Evolutionary conservation across 2,329 filamentous ascomycete species (phyloP).

Genomic region (Sclerotiophoma versabilis): DNA sequence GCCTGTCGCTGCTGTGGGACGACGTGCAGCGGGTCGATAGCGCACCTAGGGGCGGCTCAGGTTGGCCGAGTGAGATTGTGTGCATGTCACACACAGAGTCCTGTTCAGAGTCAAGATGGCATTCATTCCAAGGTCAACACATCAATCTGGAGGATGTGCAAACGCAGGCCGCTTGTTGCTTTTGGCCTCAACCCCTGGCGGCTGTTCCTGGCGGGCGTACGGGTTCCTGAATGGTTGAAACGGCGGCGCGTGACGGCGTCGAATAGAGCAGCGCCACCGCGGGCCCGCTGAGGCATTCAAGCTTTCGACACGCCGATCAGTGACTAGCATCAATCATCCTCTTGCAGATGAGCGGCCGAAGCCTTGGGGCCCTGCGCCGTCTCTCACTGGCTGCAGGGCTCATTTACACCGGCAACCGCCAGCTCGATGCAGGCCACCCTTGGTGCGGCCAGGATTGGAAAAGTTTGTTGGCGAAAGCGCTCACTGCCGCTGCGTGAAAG

Average conservation of each 20-base stretch:
- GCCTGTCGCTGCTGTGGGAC: conserved; percentile 15
- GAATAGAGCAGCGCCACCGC: conserved; percentile 28
- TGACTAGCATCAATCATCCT: conserved; percentile 18
- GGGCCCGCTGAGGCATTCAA: conserved; percentile 25
- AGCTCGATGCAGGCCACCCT: conserved; percentile 27
- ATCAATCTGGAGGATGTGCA: conserved; percentile 15
- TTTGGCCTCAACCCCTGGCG: conserved; percentile 14
- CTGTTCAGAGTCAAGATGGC: conserved; percentile 3
- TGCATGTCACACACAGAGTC: background rate
- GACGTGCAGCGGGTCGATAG: conserved; percentile 1
- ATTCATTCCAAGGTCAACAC: background rate
- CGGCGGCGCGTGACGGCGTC: conserved; percentile 31
- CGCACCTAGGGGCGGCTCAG: conserved; percentile 1
- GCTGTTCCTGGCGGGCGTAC: conserved; percentile 26
- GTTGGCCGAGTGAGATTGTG: background rate
- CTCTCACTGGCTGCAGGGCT: conserved; percentile 18
- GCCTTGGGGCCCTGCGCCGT: conserved; percentile 17
- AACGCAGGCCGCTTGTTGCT: conserved; percentile 12
- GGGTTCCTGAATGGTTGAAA: conserved; percentile 37
- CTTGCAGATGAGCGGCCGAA: conserved; percentile 16
- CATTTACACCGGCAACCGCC: conserved; percentile 19
- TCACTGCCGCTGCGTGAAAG: conserved; percentile 26
- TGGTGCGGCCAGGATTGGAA: conserved; percentile 34
- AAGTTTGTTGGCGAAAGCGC: conserved; percentile 33
- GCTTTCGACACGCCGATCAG: conserved; percentile 35